Evolutionary conservation across 1,139 yeast genomes (phyloP), one percentile per base, ranked within the genome.

Genomic region (Saccharomycopsis crataegensis): DNA sequence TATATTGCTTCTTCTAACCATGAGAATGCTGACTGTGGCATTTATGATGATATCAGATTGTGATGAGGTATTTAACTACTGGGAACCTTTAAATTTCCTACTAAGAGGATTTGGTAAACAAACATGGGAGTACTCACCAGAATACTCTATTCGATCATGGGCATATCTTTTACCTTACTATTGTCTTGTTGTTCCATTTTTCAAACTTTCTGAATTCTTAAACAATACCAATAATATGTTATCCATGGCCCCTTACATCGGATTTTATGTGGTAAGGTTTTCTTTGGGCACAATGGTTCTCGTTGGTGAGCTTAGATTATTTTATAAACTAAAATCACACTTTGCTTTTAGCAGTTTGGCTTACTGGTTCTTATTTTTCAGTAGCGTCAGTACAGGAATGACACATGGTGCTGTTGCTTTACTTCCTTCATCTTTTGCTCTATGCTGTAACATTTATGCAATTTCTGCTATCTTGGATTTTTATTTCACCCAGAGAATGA

Each of bases 81-180:
- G 91, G 93, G 99, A 91, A 61, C 97, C 99, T 0, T 72, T 91
- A 56, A 93, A 91, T 65, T 74, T 86, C 53, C 63, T 91, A 42
- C 70, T 85, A 2, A 78, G 96, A 60, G 86, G 85, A 1, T 89
- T 87, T 66, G 99, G 98, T 2, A 86, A 89, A 61, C 90, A 90
- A 67, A 91, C 98, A 0, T 91, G 97, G 98, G 98, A 91, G 64
- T 91, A 91, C 66, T 88, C 96, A 0, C 97, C 98, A 0, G 87
- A 78, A 54, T 89, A 79, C 64, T 90, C 96, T 17, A 89, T 91
- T 52, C 72, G 98, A 59, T 87, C 96, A 7, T 91, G 95, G 80
- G 77, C 86, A 0, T 90, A 86, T 62, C 65, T 86, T 44, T 52
- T 81, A 2, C 90, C 88, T 0, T 79, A 76, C 59, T 69, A 72